Evolutionary conservation across 2,329 filamentous ascomycete genomes (phyloP), one percentile per base, ranked within the genome.

Genomic region (Pseudonectria foliicola): DNA sequence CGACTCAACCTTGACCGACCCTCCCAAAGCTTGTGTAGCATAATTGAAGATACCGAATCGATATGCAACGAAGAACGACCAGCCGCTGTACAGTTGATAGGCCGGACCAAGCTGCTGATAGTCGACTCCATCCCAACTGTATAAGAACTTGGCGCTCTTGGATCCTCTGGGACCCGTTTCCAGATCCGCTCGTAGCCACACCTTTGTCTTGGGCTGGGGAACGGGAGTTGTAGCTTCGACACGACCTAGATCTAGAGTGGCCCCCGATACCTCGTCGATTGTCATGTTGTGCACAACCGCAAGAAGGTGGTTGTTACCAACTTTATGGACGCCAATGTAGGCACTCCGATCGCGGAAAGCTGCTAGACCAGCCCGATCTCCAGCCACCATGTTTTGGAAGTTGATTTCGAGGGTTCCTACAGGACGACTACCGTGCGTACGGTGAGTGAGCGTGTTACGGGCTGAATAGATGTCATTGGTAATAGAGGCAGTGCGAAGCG

Each of bases 271-370:
- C 38, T 51, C 53, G 40, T 66, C 57, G 38, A 67, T 52, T 3
- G 49, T 57, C 29, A 71, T 50, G 13, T 59, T 57, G 28, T 64
- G 58, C 6, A 60, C 53, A 3, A 66, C 48, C 4, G 55, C 44
- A 1, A 66, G 40, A 6, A 45, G 52, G 30, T 57, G 49, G 2
- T 35, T 39, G 26, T 45, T 41, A 1, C 53, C 58, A 10, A 57
- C 53, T 31, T 64, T 63, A 38, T 63, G 48, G 8, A 78, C 52
- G 2, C 69, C 73, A 21, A 79, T 70, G 49, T 67, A 77, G 0
- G 70, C 70, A 1, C 62, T 64, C 10, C 60, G 56, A 42, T 78
- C 70, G 1, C 75, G 66, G 54, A 79, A 72, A 4, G 70, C 55
- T 0, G 70, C 66, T 0, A 75, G 58, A 1, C 75, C 74, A 0